A percentile compares a stretch with the other conserved stretches of the same genome.
Evolutionary conservation across 805 yeast species (phyloP).

Genomic region (Diddensiella transvaalensis): DNA sequence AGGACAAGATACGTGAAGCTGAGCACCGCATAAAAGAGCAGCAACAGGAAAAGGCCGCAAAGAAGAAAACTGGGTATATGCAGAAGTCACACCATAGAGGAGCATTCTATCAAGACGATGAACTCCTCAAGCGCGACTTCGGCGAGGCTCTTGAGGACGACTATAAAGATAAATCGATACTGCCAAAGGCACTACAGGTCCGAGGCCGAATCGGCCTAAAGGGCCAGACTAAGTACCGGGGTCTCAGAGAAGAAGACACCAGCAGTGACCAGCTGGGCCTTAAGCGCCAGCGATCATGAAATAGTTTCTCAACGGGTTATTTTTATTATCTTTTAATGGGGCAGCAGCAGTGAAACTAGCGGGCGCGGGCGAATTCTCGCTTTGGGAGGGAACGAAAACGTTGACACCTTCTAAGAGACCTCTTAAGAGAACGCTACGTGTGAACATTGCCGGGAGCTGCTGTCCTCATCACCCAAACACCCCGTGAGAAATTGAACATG

Average conservation of each 20-base stretch:
- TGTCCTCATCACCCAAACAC: not conserved
- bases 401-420: no score
- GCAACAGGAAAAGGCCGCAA: slow-evolving; percentile 9
- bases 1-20: slow-evolving; percentile 22
- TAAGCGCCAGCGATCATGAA: not conserved
- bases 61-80: slow-evolving; percentile 21
- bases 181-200: slow-evolving; percentile 32
- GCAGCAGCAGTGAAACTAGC: no score
- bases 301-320: no score
- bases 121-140: slow-evolving; percentile 34
- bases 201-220: slow-evolving; percentile 30
- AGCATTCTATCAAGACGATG: slow-evolving; percentile 35
- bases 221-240: slow-evolving; percentile 30
- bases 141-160: slow-evolving; percentile 31
- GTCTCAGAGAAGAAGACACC: slow-evolving; percentile 34
- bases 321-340: no score
- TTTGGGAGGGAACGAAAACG: no score
- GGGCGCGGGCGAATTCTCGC: no score
- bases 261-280: slow-evolving; percentile 7
- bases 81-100: slow-evolving; percentile 33
- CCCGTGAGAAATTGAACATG: not conserved
- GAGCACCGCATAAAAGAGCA: slow-evolving; percentile 16
- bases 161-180: slow-evolving; percentile 27
- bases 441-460: not conserved
- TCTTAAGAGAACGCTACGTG: not conserved